phyloP scores from a whole-genome alignment of 2,329 filamentous ascomycete genomes.

The Clarireedia sp. region DNA sequence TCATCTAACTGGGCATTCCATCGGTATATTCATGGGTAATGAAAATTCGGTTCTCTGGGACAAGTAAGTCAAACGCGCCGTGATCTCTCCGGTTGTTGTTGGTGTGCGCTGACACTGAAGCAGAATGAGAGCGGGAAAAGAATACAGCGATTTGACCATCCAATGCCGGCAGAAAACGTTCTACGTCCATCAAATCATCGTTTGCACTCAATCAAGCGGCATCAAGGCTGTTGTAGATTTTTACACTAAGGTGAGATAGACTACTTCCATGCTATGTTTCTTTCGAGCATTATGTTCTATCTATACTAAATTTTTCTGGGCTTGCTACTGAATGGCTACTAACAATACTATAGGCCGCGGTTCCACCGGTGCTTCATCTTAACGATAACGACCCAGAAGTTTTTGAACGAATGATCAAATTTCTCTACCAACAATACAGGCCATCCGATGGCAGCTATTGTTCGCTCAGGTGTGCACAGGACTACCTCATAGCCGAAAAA shows the following conservation, averaged over 20 bases:
- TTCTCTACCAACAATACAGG: conserved; percentile 43
- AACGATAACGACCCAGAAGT: conserved; percentile 4
- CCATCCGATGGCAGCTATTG: not conserved
- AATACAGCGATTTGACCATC: conserved; percentile 16
- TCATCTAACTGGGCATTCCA: no score
- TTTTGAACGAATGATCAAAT: conserved; percentile 6
- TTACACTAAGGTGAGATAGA: conserved; percentile 7
- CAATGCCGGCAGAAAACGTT: conserved; percentile 9
- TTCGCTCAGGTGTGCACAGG: conserved; percentile 4
- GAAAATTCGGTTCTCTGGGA: not conserved
- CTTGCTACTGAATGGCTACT: not conserved
- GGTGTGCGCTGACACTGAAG: not conserved
- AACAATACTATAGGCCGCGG: not conserved
- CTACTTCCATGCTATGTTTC: not conserved
- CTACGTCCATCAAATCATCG: conserved; percentile 14
- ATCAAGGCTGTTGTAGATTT: conserved; percentile 10
- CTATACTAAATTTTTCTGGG: not conserved
- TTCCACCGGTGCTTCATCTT: not conserved
- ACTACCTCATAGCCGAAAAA: conserved; percentile 12
- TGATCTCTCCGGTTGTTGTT: not conserved
- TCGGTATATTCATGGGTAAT: no score
- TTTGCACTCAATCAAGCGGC: conserved; percentile 15
- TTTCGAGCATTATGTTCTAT: not conserved
- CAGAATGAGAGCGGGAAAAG: not conserved
- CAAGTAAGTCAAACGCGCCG: not conserved